Conservation (phyloP, 1,284 basidiomycete species). For the Irpex rosettiformis region DNA sequence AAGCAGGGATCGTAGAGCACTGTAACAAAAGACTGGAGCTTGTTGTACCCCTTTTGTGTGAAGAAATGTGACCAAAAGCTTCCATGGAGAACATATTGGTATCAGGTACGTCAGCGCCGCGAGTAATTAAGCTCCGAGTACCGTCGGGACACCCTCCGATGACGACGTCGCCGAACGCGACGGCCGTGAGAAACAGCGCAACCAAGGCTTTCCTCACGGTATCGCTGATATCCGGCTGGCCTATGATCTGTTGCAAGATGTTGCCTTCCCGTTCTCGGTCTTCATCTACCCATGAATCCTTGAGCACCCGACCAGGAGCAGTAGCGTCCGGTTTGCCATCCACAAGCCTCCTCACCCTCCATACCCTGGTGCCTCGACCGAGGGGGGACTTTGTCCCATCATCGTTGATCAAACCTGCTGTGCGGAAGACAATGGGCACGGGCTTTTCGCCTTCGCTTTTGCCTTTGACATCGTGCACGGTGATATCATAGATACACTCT, state of each 20-base stretch:
- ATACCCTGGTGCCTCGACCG: conserved; percentile 7
- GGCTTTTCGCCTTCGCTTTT: background rate
- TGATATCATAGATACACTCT: conserved; percentile 5
- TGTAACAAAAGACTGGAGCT: background rate
- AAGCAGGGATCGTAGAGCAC: too few species aligned
- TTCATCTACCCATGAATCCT: conserved; percentile 6
- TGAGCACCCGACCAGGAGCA: background rate
- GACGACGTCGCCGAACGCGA: background rate
- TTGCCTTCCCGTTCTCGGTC: background rate
- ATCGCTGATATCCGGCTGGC: background rate
- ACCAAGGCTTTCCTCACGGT: background rate
- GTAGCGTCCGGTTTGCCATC: conserved; percentile 3
- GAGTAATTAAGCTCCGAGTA: background rate
- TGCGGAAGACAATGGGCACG: background rate
- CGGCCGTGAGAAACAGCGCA: background rate
- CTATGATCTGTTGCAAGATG: background rate
- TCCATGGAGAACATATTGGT: background rate
- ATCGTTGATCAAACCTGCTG: background rate
- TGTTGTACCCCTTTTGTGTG: background rate
- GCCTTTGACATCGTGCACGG: background rate
- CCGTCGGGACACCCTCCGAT: background rate
- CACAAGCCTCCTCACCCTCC: conserved; percentile 5
- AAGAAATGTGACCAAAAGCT: background rate
- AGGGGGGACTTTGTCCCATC: background rate
- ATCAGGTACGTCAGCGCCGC: background rate